Evolutionary conservation across 345 rosid species (phyloP).

Genomic region (Camelina neglecta): DNA sequence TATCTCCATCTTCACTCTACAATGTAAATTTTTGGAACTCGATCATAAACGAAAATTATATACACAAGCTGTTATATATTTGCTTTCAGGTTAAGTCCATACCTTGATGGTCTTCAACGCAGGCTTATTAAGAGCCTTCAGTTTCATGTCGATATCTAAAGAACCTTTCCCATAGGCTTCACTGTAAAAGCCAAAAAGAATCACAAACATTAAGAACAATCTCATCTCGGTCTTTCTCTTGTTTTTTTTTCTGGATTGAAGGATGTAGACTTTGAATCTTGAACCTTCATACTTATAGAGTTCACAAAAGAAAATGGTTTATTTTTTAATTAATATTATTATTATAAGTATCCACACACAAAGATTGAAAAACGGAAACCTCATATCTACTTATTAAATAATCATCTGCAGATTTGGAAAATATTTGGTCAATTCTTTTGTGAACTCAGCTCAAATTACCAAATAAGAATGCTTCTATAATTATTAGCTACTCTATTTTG

Average conservation of each 20-base stretch:
- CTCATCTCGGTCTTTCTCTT: constrained; percentile 3
- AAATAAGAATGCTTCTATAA: constrained; percentile 5
- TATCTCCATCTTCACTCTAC: constrained; percentile 64
- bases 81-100: background rate
- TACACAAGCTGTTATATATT: background rate
- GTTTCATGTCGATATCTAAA: constrained; percentile 41
- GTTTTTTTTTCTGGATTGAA: background rate
- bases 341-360: no score
- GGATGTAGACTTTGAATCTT: constrained; percentile 5
- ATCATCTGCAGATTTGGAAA: constrained; percentile 12
- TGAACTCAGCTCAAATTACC: background rate
- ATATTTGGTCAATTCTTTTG: constrained; percentile 1
- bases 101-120: constrained; percentile 54
- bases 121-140: constrained; percentile 58
- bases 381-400: no score
- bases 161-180: constrained; percentile 14
- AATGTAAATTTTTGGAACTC: background rate
- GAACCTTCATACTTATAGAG: constrained; percentile 1
- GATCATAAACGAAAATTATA: background rate
- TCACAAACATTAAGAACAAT: constrained; percentile 16
- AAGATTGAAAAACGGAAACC: no score
- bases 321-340: background rate
- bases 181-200: constrained; percentile 22
- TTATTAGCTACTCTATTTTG: background rate
- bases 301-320: background rate